Percentiles rank a stretch among this genome's conserved stretches.
phyloP scores from a whole-genome alignment of 2,329 filamentous ascomycete genomes.

The Penicillium sp. region DNA sequence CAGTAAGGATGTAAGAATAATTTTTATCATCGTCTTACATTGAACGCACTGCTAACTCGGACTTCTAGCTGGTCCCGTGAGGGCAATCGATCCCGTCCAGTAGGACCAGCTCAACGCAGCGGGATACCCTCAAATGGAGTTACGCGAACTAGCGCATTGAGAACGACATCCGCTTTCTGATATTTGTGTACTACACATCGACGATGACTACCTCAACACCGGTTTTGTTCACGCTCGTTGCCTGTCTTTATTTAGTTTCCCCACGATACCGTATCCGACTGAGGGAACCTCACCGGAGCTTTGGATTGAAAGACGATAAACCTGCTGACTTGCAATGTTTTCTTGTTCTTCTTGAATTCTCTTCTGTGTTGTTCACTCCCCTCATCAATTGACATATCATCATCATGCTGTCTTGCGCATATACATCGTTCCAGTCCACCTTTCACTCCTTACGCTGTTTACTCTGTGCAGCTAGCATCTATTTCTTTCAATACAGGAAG shows the following conservation, averaged over 20 bases:
- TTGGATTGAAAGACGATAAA: slow-evolving; percentile 17
- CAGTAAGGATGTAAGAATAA: slow-evolving; percentile 74
- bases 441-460: background rate
- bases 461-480: slow-evolving; percentile 7
- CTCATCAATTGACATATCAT: background rate
- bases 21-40: background rate
- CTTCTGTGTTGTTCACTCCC: background rate
- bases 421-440: slow-evolving; percentile 1
- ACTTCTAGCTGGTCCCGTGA: slow-evolving; percentile 38
- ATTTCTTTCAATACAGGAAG: slow-evolving; percentile 27
- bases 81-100: slow-evolving; percentile 28
- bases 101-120: slow-evolving; percentile 29
- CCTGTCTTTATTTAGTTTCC: slow-evolving; percentile 1
- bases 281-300: slow-evolving; percentile 9
- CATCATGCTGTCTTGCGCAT: slow-evolving; percentile 6
- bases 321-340: slow-evolving; percentile 3
- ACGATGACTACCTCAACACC: background rate
- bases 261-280: background rate
- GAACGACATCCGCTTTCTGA: slow-evolving; percentile 40
- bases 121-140: slow-evolving; percentile 36
- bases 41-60: slow-evolving; percentile 5
- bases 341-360: slow-evolving; percentile 3
- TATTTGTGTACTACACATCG: background rate
- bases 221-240: background rate
- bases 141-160: slow-evolving; percentile 43